Evolutionary conservation across 2,329 filamentous ascomycete genomes (phyloP).

Genomic region (Nectriaceae sp.): DNA sequence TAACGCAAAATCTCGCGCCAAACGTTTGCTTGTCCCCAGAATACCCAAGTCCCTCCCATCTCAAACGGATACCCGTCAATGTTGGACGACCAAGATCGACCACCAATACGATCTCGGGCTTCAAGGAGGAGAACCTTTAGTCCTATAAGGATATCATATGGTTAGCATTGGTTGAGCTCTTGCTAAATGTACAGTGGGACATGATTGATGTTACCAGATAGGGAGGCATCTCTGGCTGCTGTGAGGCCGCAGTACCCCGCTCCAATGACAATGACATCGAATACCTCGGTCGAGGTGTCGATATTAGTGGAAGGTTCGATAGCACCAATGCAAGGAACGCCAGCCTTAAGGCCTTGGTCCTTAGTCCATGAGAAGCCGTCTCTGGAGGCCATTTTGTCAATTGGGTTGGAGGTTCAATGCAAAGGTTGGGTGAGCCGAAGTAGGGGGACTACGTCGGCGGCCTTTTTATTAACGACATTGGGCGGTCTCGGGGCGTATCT

Average conservation of each 20-base stretch:
- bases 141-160: conserved; percentile 18
- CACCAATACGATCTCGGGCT: conserved; percentile 49
- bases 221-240: conserved; percentile 28
- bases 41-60: conserved; percentile 53
- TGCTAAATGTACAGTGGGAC: not conserved
- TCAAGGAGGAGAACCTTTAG: conserved; percentile 46
- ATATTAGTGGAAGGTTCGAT: conserved; percentile 30
- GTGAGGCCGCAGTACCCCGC: conserved; percentile 34
- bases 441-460: too few relatives aligned
- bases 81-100: conserved; percentile 47
- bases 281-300: conserved; percentile 10
- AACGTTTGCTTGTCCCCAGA: conserved; percentile 45
- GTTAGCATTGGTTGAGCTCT: not conserved
- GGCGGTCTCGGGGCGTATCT: too few relatives aligned
- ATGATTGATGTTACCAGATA: conserved; percentile 25
- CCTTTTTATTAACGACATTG: too few relatives aligned
- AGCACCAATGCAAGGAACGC: conserved; percentile 32
- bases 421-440: not conserved
- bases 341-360: conserved; percentile 28
- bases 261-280: conserved; percentile 33
- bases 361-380: conserved; percentile 35
- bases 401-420: not conserved
- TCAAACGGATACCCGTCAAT: conserved; percentile 46
- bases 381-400: conserved; percentile 27
- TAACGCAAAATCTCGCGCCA: conserved; percentile 50